Percentiles rank a stretch among this genome's conserved stretches.
phyloP scores from a whole-genome alignment of 805 yeast genomes.

The Pichia deserticola region DNA sequence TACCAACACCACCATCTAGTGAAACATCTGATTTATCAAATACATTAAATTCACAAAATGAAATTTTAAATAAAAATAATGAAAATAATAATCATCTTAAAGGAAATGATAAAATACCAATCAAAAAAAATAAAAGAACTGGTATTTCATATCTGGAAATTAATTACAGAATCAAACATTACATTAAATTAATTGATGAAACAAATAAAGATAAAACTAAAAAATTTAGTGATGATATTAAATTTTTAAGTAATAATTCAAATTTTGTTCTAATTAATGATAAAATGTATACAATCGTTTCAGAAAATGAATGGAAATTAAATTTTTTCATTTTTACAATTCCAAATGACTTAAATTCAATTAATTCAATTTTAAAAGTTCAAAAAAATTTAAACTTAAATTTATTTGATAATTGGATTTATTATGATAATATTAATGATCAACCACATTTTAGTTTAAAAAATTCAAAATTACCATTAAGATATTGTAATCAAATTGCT shows the following conservation, averaged over 20 bases:
- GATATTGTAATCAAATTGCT: conserved; percentile 2
- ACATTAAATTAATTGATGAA: not conserved
- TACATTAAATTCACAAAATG: not conserved
- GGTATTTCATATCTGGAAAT: not conserved
- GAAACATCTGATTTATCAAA: not conserved
- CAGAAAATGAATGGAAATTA: not conserved
- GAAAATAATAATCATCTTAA: not conserved
- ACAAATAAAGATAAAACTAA: not conserved
- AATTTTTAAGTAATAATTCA: not conserved
- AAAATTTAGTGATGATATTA: not conserved
- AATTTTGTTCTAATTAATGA: not conserved
- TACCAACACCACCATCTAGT: not conserved
- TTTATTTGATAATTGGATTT: not conserved
- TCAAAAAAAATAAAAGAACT: not conserved
- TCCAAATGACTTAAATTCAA: not conserved
- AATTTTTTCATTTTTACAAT: not conserved
- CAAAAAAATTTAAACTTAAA: too few species aligned
- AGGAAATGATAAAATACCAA: not conserved
- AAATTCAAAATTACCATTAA: not conserved
- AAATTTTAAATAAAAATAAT: not conserved
- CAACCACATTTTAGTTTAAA: conserved; percentile 2
- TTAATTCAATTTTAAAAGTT: not conserved
- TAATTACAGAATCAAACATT: not conserved
- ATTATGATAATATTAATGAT: conserved; percentile 1
- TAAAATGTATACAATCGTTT: not conserved